Base-by-base conservation (phyloP, 768 basidiomycete species). In the Rhodotorula diobovata region DNA sequence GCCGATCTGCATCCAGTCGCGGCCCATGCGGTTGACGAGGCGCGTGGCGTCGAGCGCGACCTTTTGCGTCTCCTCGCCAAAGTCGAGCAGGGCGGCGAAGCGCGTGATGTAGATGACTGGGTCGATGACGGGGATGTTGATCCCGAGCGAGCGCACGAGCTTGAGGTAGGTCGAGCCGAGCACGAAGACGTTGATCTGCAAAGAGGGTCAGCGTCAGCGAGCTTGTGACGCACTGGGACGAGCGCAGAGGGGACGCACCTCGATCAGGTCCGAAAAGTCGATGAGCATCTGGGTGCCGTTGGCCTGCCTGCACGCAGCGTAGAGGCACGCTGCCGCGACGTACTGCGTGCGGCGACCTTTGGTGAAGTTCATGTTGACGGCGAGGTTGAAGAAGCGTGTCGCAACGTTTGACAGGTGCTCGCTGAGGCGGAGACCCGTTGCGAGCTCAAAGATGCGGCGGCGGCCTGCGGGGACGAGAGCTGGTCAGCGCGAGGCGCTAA, bases 221-320 rank as follows among this genome's bases (percentile, higher is more conserved):
- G 30, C 1, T 4, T 4, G 18, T 12, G 25, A 28, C 37, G 32
- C 28, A 3, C 34, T 21, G 37, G 16, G n/a, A n/a, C n/a, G n/a
- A n/a, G n/a, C n/a, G n/a, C n/a, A 34, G n/a, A 30, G 10, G 2
- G 39, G 2, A 75, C 81, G 75, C 75, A 90, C 94, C 83, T 92
- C 90, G 8, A 99, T 85, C 51, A 94, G 83, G 79, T 98, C 95
- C n/a, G 92, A 92, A 77, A 99, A 98, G 81, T 99, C 96, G 72
- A 99, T 98, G 35, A 99, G 86, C 96, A 98, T 98, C 80, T 94
- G 91, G 67, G 89, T 91, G 63, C 91, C 92, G 81, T 95, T 91
- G 77, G 89, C 90, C 81, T 93, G 88, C 70, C 95, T 81, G 79
- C 93, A 95, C 7, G 93, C 91, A 54, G 95, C 87, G 79, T 99